Percentiles rank a stretch among this genome's conserved stretches.
Evolutionary conservation across 2,329 filamentous ascomycete species (phyloP).

Genomic region (Claviceps digitariae): DNA sequence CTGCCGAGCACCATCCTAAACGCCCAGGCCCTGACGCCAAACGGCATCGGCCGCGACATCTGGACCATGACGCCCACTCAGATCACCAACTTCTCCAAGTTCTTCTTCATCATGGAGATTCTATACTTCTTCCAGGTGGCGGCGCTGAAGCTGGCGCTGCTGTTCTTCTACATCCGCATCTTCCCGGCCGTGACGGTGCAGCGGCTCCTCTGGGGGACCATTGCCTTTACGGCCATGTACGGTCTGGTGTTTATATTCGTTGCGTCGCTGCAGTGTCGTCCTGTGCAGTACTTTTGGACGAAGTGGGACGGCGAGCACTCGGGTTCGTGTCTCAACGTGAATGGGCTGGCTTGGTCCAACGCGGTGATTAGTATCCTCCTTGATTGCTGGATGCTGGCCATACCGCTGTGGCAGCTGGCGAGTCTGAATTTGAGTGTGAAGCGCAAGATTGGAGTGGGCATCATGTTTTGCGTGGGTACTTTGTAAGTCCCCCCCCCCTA

Average conservation of each 20-base stretch:
- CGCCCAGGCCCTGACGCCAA: background rate
- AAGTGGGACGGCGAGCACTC: constrained; percentile 23
- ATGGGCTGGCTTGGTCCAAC: constrained; percentile 23
- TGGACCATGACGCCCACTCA: constrained; percentile 11
- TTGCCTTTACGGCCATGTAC: constrained; percentile 16
- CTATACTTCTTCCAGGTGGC: constrained; percentile 17
- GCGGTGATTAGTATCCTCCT: constrained; percentile 25
- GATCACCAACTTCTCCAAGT: constrained; percentile 11
- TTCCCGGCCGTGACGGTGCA: constrained; percentile 19
- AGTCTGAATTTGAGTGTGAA: constrained; percentile 17
- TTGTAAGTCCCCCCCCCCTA: constrained; percentile 14
- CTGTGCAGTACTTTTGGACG: constrained; percentile 25
- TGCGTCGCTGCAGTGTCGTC: constrained; percentile 22
- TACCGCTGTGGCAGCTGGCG: constrained; percentile 23
- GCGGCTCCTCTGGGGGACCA: constrained; percentile 17
- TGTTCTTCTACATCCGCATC: constrained; percentile 27
- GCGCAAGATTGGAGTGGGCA: constrained; percentile 24
- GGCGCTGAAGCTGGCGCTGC: constrained; percentile 24
- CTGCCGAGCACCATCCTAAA: constrained; percentile 19
- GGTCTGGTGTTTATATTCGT: constrained; percentile 18
- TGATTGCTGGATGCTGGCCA: constrained; percentile 25
- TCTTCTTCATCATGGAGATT: constrained; percentile 19
- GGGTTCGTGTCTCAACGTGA: constrained; percentile 25
- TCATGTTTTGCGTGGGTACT: constrained; percentile 28
- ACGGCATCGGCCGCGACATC: constrained; percentile 16